Base-by-base conservation (phyloP, 352 stramenopile genomes). In the Phytophthora lateralis region DNA sequence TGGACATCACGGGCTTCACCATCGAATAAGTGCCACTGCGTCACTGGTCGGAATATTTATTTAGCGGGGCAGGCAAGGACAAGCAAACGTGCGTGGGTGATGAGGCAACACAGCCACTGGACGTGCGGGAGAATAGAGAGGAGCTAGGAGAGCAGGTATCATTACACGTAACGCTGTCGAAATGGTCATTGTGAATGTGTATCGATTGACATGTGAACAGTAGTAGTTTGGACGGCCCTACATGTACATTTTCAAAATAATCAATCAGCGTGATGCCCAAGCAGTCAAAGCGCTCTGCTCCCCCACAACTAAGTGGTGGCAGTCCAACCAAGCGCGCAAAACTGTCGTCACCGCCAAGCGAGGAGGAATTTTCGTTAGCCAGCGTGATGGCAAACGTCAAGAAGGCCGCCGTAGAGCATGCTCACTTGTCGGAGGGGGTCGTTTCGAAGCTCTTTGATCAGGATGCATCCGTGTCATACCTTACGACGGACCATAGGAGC, bases 1-100 rank as follows among this genome's bases (percentile, higher is more conserved):
- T 99, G 95, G 95, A 98, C 63, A 90, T 97, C 58, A 98, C 95
- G 8, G 95, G 97, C 29, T 99, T 99, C 71, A 92, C 81, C 20
- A 90, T 90, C 60, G 85, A 93, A 67, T 91, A 78, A 74, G 47
- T 12, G 34, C 39, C 27, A 52, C 44, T 12, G n/a, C 20, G 21
- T 62, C 54, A 47, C 37, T 51, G 56, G 43, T 41, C 26, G 35
- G 38, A 63, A 37, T 69, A 73, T 72, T 73, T 73, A 73, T 70
- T 72, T 57, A 71, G 44, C 48, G 39, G 24, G 50, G 43, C 37
- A 39, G 17, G 39, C n/a, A 27, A 60, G 29, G 21, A 50, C 18
- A 56, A 59, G 12, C 38, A 55, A 52, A 11, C 18, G 45, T 43
- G 39, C 34, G 41, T 24, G 42, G 2, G 11, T 27, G 21, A 11